These are phyloP conservation scores for Plasmodium knowlesi DNA, from an alignment of 169 alveolate species.

Conservation along the genomic window DNA sequence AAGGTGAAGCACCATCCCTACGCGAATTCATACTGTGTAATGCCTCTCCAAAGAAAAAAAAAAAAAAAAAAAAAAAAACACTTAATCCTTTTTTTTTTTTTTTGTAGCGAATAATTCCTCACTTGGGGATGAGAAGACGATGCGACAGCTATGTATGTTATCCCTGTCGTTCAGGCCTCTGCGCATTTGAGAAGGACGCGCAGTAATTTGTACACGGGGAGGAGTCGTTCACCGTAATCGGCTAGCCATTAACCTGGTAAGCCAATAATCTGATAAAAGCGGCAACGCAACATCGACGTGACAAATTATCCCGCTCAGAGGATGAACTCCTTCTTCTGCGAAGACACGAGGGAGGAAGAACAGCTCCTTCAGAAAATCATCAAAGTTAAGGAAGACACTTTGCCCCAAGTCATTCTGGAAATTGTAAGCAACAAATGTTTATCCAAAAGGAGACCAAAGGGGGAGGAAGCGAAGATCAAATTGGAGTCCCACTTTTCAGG, in stretches of 20 bases:
- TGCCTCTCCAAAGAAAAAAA: background rate
- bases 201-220: background rate
- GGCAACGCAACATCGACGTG: background rate
- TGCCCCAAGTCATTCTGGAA: constrained; percentile 27
- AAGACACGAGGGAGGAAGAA: constrained; percentile 71
- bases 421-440: constrained; percentile 17
- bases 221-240: background rate
- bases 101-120: background rate
- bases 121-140: background rate
- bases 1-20: background rate
- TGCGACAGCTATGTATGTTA: background rate
- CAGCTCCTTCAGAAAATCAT: constrained; percentile 28
- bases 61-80: too few relatives aligned
- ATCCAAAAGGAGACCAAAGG: background rate
- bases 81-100: background rate
- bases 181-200: background rate
- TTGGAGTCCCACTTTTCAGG: background rate
- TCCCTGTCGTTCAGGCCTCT: background rate
- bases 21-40: background rate
- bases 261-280: background rate
- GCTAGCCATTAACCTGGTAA: background rate
- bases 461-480: background rate
- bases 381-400: background rate
- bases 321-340: constrained; percentile 67
- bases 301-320: background rate